Evolutionary conservation across 2,329 filamentous ascomycete genomes (phyloP), one percentile per base, ranked within the genome.

Genomic region (Thelonectria discophora): DNA sequence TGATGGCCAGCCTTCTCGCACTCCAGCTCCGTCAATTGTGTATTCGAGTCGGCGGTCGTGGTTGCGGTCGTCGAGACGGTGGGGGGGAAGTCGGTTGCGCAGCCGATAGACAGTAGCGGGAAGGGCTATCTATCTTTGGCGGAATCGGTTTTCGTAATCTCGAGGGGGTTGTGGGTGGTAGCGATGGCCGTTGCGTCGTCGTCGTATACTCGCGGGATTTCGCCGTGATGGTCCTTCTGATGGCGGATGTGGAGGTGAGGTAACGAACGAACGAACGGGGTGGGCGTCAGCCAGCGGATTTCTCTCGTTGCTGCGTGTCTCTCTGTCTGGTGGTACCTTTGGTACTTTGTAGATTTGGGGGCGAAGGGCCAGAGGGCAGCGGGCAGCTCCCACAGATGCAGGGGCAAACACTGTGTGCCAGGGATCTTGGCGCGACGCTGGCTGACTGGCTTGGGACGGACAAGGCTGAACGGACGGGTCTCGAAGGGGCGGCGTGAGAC

Each of bases 1-100:
- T 94, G 76, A 78, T 88, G 68, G 66, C 59, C 67, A 66, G 64
- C 69, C 69, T 71, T 69, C 50, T 64, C 65, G 51, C 60, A 32
- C 59, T 59, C 62, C 68, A 66, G 51, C 67, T 65, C 65, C 62
- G 68, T 72, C 61, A 59, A 63, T 60, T 55, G 56, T 60, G 57
- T 56, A 32, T 43, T 24, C 42, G 49, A 45, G 55, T 51, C 43
- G 53, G 20, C 58, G 55, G 63, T 52, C 15, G 51, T 59, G 40
- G 55, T 63, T 34, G 40, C 27, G 27, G 43, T 63, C 49, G 56
- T 55, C 56, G 45, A 46, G 43, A 52, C 42, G 60, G 42, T 57
- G 55, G 47, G 47, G 47, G 47, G 62, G 51, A 42, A 30, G 53
- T 49, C 52, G 58, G 40, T 47, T 27, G 53, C 47, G 47, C 27